These are phyloP conservation scores for Colletotrichum liriopes DNA, from an alignment of 2,329 filamentous ascomycete species.

Conservation along the genomic window DNA sequence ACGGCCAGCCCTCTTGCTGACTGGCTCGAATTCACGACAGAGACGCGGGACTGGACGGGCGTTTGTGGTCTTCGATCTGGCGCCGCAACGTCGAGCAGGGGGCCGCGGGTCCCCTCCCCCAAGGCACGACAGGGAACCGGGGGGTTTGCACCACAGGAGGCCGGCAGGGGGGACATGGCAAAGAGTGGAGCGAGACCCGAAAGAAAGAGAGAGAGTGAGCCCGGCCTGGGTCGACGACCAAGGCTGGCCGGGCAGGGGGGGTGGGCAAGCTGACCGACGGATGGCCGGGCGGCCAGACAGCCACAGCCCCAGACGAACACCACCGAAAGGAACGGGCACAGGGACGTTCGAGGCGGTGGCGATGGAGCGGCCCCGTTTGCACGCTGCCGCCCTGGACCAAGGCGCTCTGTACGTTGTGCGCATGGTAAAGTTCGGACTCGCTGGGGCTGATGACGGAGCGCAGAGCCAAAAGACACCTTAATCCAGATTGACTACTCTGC, in stretches of 20 bases:
- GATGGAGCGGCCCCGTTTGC: slow-evolving; percentile 5
- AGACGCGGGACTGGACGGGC: slow-evolving; percentile 34
- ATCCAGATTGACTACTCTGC: slow-evolving; percentile 19
- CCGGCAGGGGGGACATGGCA: slow-evolving; percentile 3
- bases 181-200: slow-evolving; percentile 3
- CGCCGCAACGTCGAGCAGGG: slow-evolving; percentile 18
- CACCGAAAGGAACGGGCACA: neutral
- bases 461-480: slow-evolving; percentile 3
- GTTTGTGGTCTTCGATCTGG: slow-evolving; percentile 41
- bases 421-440: slow-evolving; percentile 5
- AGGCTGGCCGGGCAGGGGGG: neutral
- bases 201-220: slow-evolving; percentile 9
- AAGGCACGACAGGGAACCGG: neutral
- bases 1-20: neutral
- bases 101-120: neutral
- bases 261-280: neutral
- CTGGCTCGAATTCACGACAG: slow-evolving; percentile 16
- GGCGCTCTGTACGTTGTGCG: neutral
- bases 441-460: neutral
- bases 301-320: neutral
- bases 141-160: neutral
- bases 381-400: neutral
- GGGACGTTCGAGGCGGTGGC: slow-evolving; percentile 31
- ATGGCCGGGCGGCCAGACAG: neutral
- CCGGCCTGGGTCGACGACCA: neutral